These are phyloP conservation scores for Cyclospora cayetanensis DNA, from an alignment of 169 alveolate genomes.

Conservation along the genomic window DNA sequence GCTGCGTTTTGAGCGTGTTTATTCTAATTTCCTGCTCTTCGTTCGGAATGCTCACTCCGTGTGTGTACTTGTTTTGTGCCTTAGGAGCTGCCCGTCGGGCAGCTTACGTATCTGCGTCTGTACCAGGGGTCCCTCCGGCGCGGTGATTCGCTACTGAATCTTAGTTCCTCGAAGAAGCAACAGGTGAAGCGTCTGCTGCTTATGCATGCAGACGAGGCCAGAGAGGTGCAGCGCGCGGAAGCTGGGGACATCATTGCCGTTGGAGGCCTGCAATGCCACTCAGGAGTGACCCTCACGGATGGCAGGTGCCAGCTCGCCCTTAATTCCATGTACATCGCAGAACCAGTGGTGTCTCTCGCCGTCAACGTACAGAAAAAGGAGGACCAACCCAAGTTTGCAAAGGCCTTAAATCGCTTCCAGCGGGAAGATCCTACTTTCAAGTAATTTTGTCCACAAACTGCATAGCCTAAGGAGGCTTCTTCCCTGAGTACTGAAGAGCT, in stretches of 20 bases:
- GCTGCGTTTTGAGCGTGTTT: conserved; percentile 32
- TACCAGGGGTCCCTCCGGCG: conserved; percentile 91
- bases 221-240: conserved; percentile 90
- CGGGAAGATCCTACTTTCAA: conserved; percentile 96
- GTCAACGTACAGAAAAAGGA: conserved; percentile 84
- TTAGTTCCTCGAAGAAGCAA: conserved; percentile 80
- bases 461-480: no score
- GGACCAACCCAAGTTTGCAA: conserved; percentile 82
- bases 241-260: conserved; percentile 98
- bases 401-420: conserved; percentile 91
- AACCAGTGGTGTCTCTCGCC: conserved; percentile 94
- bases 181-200: conserved; percentile 80
- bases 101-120: conserved; percentile 92
- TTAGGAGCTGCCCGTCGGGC: conserved; percentile 85
- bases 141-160: conserved; percentile 83
- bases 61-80: no score
- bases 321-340: conserved; percentile 92
- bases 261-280: conserved; percentile 93
- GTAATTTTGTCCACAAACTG: neutral
- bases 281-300: conserved; percentile 76
- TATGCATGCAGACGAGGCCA: conserved; percentile 95
- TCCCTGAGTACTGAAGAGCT: no score
- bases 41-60: no score
- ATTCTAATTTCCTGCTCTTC: neutral
- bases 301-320: conserved; percentile 82